Percentiles rank a stretch among this genome's conserved stretches.
These are phyloP conservation scores for Wilhelminamyces savonicus DNA, from an alignment of 805 yeast genomes.

Conservation along the genomic window DNA sequence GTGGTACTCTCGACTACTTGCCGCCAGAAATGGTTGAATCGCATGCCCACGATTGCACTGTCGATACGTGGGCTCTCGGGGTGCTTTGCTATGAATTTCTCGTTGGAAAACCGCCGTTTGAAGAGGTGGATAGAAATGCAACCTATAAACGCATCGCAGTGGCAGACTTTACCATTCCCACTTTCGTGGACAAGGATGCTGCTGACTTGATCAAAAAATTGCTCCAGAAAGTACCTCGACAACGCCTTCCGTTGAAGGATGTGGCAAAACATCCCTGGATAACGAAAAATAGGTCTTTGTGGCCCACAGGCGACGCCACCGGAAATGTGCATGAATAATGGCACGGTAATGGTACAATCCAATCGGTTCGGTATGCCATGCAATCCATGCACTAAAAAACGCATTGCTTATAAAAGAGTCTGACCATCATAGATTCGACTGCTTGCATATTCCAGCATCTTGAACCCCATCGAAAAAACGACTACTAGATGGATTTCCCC, in stretches of 20 bases:
- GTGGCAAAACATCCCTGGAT: constrained; percentile 85
- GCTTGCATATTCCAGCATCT: no score
- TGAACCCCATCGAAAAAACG: no score
- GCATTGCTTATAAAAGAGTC: no score
- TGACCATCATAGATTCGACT: no score
- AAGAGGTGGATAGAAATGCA: constrained; percentile 67
- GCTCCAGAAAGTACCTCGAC: constrained; percentile 61
- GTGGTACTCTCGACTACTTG: constrained; percentile 91
- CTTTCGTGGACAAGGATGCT: constrained; percentile 65
- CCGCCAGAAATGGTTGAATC: constrained; percentile 95
- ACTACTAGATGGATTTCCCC: no score
- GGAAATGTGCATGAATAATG: no score
- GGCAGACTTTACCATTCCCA: constrained; percentile 72
- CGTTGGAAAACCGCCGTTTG: constrained; percentile 90
- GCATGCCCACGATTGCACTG: constrained; percentile 67
- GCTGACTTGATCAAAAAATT: constrained; percentile 62
- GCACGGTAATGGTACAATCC: no score
- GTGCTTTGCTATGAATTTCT: constrained; percentile 78
- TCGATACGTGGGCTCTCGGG: constrained; percentile 93
- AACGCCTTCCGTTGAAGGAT: constrained; percentile 55
- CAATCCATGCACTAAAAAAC: no score
- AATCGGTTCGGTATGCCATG: no score
- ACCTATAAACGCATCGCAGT: constrained; percentile 77
- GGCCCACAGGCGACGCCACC: constrained; percentile 44
- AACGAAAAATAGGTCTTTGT: constrained; percentile 48